phyloP scores from a whole-genome alignment of 2,329 filamentous ascomycete genomes.

The Pseudocercospora cruenta region DNA sequence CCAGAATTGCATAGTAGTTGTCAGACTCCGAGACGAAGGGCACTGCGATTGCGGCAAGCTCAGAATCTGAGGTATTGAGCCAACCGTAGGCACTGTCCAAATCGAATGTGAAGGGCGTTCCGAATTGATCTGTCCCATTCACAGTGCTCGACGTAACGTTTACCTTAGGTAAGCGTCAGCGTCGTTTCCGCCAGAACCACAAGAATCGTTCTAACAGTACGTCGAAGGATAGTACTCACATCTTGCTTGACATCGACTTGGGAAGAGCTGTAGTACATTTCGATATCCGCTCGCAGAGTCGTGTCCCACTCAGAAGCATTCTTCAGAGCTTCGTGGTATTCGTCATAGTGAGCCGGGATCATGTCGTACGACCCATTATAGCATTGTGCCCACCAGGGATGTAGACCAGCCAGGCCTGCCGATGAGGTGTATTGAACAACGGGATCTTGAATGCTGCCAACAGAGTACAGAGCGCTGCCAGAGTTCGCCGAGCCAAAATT shows the following conservation, averaged over 20 bases:
- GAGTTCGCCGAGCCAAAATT: not conserved
- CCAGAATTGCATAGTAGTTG: slow-evolving; percentile 20
- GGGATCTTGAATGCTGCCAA: slow-evolving; percentile 18
- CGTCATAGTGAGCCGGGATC: slow-evolving; percentile 11
- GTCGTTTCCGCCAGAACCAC: not conserved
- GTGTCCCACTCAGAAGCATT: slow-evolving; percentile 13
- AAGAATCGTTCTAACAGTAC: not conserved
- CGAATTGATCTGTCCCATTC: slow-evolving; percentile 16
- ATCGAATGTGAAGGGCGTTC: slow-evolving; percentile 10
- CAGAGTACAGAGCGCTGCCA: slow-evolving; percentile 11
- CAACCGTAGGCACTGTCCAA: slow-evolving; percentile 8
- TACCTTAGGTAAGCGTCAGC: not conserved
- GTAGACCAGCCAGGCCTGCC: slow-evolving; percentile 5
- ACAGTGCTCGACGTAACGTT: not conserved
- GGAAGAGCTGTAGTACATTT: slow-evolving; percentile 10
- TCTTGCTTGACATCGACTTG: not conserved
- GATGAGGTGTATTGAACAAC: slow-evolving; percentile 3
- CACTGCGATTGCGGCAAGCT: slow-evolving; percentile 12
- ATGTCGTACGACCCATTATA: slow-evolving; percentile 2
- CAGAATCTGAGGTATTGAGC: not conserved
- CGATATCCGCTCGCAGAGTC: slow-evolving; percentile 10
- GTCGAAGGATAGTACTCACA: not conserved
- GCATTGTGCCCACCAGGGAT: slow-evolving; percentile 18
- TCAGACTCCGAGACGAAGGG: slow-evolving; percentile 14
- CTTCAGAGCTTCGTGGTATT: slow-evolving; percentile 5